Evolutionary conservation across 2,329 filamentous ascomycete genomes (phyloP).

Genomic region (Hymenotorrendiella dingleyae): DNA sequence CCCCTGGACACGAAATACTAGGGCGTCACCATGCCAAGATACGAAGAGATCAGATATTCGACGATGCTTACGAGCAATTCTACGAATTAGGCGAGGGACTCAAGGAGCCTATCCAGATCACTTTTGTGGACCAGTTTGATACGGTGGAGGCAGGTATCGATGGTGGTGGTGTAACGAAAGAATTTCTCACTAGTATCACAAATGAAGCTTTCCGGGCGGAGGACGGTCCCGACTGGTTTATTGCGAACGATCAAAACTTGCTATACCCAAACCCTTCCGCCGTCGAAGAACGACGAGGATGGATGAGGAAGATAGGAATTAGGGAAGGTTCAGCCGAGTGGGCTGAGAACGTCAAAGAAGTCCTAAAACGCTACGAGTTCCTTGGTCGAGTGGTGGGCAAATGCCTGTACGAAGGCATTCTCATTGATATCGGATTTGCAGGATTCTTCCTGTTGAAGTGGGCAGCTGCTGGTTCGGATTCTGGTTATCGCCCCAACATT

Average conservation of each 20-base stretch:
- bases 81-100: slow-evolving; percentile 74
- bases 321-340: slow-evolving; percentile 50
- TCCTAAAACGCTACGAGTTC: slow-evolving; percentile 80
- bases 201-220: slow-evolving; percentile 71
- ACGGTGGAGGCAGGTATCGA: slow-evolving; percentile 89
- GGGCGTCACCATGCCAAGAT: slow-evolving; percentile 72
- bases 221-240: slow-evolving; percentile 59
- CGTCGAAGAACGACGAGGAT: slow-evolving; percentile 61
- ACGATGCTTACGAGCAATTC: slow-evolving; percentile 80
- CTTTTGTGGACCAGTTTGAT: slow-evolving; percentile 88
- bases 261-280: slow-evolving; percentile 82
- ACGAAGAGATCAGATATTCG: slow-evolving; percentile 70
- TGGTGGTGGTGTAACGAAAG: slow-evolving; percentile 93
- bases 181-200: slow-evolving; percentile 87
- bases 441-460: slow-evolving; percentile 96
- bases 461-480: slow-evolving; percentile 65
- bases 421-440: slow-evolving; percentile 88
- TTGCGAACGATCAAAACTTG: slow-evolving; percentile 77
- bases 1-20: slow-evolving; percentile 34
- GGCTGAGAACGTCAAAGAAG: slow-evolving; percentile 48
- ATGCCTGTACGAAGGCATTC: slow-evolving; percentile 93
- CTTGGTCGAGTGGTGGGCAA: slow-evolving; percentile 90
- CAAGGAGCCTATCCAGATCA: slow-evolving; percentile 95
- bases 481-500: slow-evolving; percentile 80
- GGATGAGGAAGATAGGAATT: slow-evolving; percentile 46